phyloP scores from a whole-genome alignment of 2,329 filamentous ascomycete genomes.

The Colletotrichum gloeosporioides region DNA sequence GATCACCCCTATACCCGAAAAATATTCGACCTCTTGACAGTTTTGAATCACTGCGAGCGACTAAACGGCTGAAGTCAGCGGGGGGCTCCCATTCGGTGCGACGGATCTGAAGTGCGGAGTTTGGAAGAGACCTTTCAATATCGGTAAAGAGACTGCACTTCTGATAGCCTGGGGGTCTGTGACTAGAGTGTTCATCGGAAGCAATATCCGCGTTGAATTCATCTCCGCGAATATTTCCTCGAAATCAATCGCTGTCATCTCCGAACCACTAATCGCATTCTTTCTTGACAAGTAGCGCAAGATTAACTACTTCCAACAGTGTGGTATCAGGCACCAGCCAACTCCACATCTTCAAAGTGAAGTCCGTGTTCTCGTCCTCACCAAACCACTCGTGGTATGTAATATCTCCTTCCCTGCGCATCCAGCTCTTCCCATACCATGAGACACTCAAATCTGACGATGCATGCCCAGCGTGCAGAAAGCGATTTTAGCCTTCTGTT shows the following conservation, averaged over 20 bases:
- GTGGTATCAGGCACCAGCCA: background rate
- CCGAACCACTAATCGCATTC: background rate
- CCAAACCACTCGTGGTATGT: background rate
- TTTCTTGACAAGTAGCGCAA: background rate
- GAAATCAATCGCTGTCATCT: background rate
- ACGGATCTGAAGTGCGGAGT: too few species aligned
- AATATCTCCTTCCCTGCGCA: background rate
- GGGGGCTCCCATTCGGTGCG: too few species aligned
- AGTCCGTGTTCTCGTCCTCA: background rate
- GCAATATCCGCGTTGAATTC: background rate
- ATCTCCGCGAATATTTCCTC: background rate
- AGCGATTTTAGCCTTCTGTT: background rate
- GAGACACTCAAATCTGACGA: background rate
- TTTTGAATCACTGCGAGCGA: too few species aligned
- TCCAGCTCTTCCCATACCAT: background rate
- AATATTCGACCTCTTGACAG: too few species aligned
- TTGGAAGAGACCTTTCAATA: too few species aligned
- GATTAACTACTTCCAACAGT: background rate
- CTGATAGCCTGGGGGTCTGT: rapidly evolving
- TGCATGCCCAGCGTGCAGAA: background rate
- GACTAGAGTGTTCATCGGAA: rapidly evolving
- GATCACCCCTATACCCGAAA: too few species aligned
- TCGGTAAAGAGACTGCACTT: background rate
- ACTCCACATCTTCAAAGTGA: background rate
- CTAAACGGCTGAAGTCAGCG: too few species aligned